Conservation (phyloP, 164 flowering plant species). For the Hamamelis virginiana region DNA sequence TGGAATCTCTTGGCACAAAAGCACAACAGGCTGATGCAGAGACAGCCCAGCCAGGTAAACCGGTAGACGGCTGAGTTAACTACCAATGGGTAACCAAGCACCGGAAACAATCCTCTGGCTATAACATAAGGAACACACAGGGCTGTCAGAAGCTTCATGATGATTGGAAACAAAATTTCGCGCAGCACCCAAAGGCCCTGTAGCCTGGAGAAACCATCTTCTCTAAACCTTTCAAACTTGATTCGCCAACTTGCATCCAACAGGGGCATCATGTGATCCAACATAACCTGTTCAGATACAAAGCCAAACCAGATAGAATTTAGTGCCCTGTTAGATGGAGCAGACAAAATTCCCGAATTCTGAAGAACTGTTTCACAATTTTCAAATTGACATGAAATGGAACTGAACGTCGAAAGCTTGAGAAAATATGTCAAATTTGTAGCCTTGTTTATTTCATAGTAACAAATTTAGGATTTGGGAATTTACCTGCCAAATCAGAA, state of each 20-base stretch:
- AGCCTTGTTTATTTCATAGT: too few relatives aligned
- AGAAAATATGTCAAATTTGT: too few relatives aligned
- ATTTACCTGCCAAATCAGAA: too few relatives aligned
- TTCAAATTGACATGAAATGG: too few relatives aligned
- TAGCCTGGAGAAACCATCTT: conserved; percentile 89
- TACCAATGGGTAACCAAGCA: conserved; percentile 81
- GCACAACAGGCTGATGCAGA: conserved; percentile 55
- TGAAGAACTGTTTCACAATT: too few relatives aligned
- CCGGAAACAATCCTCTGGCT: conserved; percentile 88
- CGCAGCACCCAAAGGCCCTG: conserved; percentile 87
- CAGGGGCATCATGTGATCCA: conserved; percentile 91
- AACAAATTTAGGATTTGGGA: too few relatives aligned
- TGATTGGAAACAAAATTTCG: conserved; percentile 85
- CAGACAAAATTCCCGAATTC: too few relatives aligned
- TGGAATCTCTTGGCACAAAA: conserved; percentile 94
- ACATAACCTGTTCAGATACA: conserved; percentile 64
- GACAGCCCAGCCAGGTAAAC: conserved; percentile 97
- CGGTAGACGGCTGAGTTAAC: conserved; percentile 97
- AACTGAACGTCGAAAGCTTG: too few relatives aligned
- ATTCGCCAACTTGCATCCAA: conserved; percentile 92
- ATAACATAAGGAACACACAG: conserved; percentile 92
- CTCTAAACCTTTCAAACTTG: conserved; percentile 93
- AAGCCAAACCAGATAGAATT: neutral
- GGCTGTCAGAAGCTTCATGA: conserved; percentile 89
- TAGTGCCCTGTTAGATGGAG: neutral